Evolutionary conservation across 106 monocot species (phyloP), one percentile per base, ranked within the genome.

Genomic region (Platanthera zijinensis): DNA sequence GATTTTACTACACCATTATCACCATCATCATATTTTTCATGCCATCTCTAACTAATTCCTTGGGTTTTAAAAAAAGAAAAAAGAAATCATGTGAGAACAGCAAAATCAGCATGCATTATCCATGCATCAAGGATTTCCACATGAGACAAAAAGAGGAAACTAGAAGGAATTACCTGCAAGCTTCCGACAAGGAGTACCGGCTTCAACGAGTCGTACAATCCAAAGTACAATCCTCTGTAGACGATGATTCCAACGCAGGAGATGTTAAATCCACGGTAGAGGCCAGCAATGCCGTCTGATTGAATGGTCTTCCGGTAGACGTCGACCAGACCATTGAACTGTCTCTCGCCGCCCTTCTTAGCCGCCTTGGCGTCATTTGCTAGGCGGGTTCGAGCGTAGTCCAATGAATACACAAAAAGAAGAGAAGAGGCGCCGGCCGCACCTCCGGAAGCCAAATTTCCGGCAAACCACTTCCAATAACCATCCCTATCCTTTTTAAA

Each of bases 391-490:
- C 87, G 81, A 45, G 84, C 87, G 62, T 84, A 87, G 54, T 87
- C 87, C 45, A 87, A 64, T n/a, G 87, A 87, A 79, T 84, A 88
- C 14, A 88, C 87, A 17, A 88, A 88, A 12, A 88, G 69, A 25
- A 84, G 74, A 10, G 87, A 88, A 19, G 82, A 79, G 7, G 87
- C 87, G 77, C 87, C 87, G 14, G 87, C 87, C 50, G 84, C 73
- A 80, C 79, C 84, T 80, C 87, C 87, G 19, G 87, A 88, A 39
- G 82, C 84, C n/a, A 88, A 81, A 73, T 88, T 88, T 8, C 87
- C 87, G 49, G 76, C 87, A 74, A 88, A 88, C 87, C 87, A 88
- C 30, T 73, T 74, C 86, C 86, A 87, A 52, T 87, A 87, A 14
- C 86, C 86, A 81, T 87, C 86, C 51, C 17, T 83, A 22, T 87